Conservation (phyloP, 1,139 yeast species). For the Magnusiomyces paraingens region DNA sequence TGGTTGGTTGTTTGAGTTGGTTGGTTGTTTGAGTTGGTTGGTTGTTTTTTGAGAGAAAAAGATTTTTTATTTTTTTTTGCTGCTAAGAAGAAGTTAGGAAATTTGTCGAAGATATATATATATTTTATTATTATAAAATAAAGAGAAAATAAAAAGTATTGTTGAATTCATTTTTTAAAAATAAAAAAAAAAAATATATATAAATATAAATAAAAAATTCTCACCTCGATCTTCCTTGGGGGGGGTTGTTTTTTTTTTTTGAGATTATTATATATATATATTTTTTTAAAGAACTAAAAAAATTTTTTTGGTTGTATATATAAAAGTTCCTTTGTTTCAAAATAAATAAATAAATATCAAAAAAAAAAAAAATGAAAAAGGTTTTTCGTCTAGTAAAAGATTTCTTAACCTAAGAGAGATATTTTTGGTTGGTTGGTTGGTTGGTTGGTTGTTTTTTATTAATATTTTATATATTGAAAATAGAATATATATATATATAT, state of each 20-base stretch:
- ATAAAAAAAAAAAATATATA: not conserved
- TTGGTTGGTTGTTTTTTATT: conserved; percentile 3
- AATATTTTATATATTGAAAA: conserved; percentile 5
- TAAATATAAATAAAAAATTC: not conserved
- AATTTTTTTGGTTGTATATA: not conserved
- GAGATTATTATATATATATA: not conserved
- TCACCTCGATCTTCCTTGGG: conserved; percentile 8
- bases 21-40: too few species aligned
- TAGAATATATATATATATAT: not conserved
- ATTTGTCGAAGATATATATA: not conserved
- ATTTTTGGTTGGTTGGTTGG: not conserved
- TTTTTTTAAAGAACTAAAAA: not conserved
- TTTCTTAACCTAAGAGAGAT: not conserved
- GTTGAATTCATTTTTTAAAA: not conserved
- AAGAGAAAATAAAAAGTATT: not conserved
- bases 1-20: too few species aligned
- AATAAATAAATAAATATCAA: not conserved
- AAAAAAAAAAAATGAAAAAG: not conserved
- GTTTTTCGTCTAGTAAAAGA: not conserved
- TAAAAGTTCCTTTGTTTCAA: not conserved
- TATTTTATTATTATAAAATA: not conserved
- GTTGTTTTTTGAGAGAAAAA: too few species aligned
- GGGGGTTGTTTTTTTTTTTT: not conserved
- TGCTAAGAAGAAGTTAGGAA: not conserved
- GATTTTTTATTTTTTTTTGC: too few species aligned